Evolutionary conservation across 1,284 basidiomycete species (phyloP), one percentile per base, ranked within the genome.

Genomic region (Phellopilus nigrolimitatus): DNA sequence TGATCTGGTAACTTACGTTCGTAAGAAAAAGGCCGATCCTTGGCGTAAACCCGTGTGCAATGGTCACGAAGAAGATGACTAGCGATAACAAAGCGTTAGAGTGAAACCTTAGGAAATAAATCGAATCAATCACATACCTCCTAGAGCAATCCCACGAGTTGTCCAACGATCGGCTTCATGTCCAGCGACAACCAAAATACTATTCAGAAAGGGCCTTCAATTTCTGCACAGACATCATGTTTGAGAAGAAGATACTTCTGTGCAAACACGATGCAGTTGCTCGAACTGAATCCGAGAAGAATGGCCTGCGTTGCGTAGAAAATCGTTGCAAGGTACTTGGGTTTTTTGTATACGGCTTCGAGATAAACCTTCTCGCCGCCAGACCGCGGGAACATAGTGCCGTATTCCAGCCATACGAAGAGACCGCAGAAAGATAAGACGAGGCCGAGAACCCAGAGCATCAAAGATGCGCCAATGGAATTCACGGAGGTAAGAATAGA

Each of bases 361-460:
- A 80, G 61, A 53, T 81, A 81, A 12, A 77, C 74, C 57, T 77
- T 76, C 60, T 81, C 78, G 5, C 78, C 79, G 4, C 79, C 78
- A 21, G 75, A 78, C 0, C 72, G 67, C 5, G 76, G 79, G 47
- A 71, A 73, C 69, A 75, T 75, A 1, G 73, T 75, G 3, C 79
- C 79, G 37, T 74, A 72, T 50, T 80, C 79, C 9, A 81, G 70
- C 72, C 76, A 81, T 45, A 80, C 71, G 48, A 78, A 74, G 19
- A 78, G 62, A 0, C 79, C 79, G 41, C 70, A 72, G 49, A 73
- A 72, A 0, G 78, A 76, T 7, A 80, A 68, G 5, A 73, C 27
- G 51, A 77, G 76, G 1, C 78, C 79, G 28, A 78, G 70, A 1
- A 78, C 72, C 79, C 78, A 81, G 36, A 79, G 72, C 66, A 79